A percentile compares a stretch with the other conserved stretches of the same genome.
Conservation (phyloP, 176 grass and related monocot species). For the Paspalum vaginatum region DNA sequence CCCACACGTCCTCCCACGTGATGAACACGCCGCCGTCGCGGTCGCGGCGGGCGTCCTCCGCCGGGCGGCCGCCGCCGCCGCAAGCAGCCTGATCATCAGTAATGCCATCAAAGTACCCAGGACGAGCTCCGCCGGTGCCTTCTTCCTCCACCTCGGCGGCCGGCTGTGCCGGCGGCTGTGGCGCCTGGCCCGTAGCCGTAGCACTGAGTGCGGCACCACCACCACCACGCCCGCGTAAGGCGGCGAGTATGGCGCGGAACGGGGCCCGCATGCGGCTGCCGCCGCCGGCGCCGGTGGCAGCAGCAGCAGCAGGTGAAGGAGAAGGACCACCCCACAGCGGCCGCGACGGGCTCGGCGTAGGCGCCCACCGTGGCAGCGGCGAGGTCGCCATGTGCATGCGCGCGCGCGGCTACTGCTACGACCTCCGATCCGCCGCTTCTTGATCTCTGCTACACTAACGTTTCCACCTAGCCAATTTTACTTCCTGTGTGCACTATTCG, state of each 20-base stretch:
- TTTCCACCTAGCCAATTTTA: too few relatives aligned
- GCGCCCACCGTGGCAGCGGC: slow-evolving; percentile 26
- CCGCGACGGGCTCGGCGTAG: slow-evolving; percentile 30
- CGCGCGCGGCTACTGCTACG: too few relatives aligned
- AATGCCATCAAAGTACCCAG: slow-evolving; percentile 18
- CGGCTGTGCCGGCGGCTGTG: neutral
- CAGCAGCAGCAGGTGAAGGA: neutral
- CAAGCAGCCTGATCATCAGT: neutral
- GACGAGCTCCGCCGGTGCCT: neutral
- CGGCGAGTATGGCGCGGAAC: neutral
- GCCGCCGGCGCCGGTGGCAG: neutral
- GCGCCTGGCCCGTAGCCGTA: neutral
- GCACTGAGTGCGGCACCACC: neutral
- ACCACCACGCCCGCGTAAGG: neutral
- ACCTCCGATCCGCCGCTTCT: neutral
- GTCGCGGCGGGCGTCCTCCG: neutral
- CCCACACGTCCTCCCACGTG: slow-evolving; percentile 52
- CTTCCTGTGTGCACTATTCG: too few relatives aligned
- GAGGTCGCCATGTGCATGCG: slow-evolving; percentile 7
- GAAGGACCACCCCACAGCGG: neutral
- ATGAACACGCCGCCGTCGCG: slow-evolving; percentile 25
- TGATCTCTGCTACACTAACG: too few relatives aligned
- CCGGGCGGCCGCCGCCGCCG: neutral
- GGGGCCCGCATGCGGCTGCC: neutral
- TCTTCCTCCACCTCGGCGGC: neutral